phyloP scores from a whole-genome alignment of 495 filamentous ascomycete genomes.

The Aspergillus ostianus region DNA sequence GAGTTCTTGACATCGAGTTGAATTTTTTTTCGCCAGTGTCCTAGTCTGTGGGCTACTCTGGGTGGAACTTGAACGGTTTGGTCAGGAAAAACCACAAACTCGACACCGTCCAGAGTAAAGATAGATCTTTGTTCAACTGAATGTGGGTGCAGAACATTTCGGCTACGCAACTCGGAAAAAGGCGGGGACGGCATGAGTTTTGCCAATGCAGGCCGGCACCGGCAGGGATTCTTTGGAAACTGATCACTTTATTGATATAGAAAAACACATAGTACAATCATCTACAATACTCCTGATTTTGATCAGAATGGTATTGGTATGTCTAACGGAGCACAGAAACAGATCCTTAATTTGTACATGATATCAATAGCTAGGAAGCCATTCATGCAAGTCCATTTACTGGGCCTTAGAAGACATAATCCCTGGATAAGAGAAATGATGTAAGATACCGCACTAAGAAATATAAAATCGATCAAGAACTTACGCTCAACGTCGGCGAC shows the following conservation, averaged over 20 bases:
- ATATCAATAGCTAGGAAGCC: slow-evolving; percentile 34
- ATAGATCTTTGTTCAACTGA: background rate
- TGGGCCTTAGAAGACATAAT: slow-evolving; percentile 55
- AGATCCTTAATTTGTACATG: slow-evolving; percentile 49
- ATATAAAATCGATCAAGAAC: slow-evolving; percentile 30
- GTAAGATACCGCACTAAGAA: background rate
- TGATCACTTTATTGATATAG: background rate
- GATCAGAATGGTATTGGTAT: slow-evolving; percentile 38
- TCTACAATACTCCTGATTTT: slow-evolving; percentile 5
- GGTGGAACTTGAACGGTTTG: too few species aligned
- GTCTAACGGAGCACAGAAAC: slow-evolving; percentile 45
- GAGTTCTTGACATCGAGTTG: background rate
- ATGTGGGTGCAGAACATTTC: background rate
- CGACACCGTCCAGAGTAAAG: too few species aligned
- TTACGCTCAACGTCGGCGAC: slow-evolving; percentile 94
- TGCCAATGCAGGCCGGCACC: background rate
- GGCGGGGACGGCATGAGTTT: background rate
- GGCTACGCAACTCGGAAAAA: background rate
- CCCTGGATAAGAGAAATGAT: slow-evolving; percentile 26
- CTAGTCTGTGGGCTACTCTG: background rate
- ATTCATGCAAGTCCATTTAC: slow-evolving; percentile 41
- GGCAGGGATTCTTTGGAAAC: background rate
- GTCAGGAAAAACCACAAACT: too few species aligned
- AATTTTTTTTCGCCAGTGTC: background rate
- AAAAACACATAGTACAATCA: slow-evolving; percentile 1